Evolutionary conservation across 163 green algal species (phyloP), one percentile per base, ranked within the genome.

Genomic region (Scenedesmus sp.): DNA sequence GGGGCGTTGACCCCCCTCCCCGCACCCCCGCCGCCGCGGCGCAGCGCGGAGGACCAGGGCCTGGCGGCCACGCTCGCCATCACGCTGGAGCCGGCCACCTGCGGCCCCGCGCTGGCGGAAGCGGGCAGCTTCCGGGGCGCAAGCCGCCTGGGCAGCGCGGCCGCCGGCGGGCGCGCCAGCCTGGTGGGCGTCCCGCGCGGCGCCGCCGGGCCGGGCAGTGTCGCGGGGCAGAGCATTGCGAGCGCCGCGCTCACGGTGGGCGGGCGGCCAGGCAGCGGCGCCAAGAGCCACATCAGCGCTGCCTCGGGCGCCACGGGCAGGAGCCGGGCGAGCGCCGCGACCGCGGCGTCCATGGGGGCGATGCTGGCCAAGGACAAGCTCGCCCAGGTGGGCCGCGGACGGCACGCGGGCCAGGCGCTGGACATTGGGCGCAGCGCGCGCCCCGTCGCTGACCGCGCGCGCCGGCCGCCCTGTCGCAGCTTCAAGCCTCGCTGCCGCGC

Each of bases 311-410:
- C 39, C 14, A 50, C 56, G 47, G 75, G 56, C 31, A 83, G 26
- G 45, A 83, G 75, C 75, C 51, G 47, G 17, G 53, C 48, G 47
- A 81, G 60, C 28, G 50, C 24, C 20, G 74, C 63, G 4, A 18
- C 62, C 33, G 58, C 63, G 36, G 63, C 45, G 4, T 66, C 14
- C 7, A 60, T 69, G 26, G 74, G 60, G 18, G 60, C 60, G 18
- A 65, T 80, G 45, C 44, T 71, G 58, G 71, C 71, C 15, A 80
- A 80, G 53, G 71, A 80, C 58, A 80, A 80, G 47, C 58, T 80
- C 44, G 14, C 39, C 1, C 71, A 80, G 71, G 71, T 80, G 44
- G 14, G 24, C 3, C 24, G 6, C 42, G 57, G 17, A 15, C 57
- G 42, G 15, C 5, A 9, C 57, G 1, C 31, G 24, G 17, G 14